A percentile compares a stretch with the other conserved stretches of the same genome.
Evolutionary conservation across 108 stramenopile species (phyloP).

Genomic region (Cyclostephanos invisitatus): DNA sequence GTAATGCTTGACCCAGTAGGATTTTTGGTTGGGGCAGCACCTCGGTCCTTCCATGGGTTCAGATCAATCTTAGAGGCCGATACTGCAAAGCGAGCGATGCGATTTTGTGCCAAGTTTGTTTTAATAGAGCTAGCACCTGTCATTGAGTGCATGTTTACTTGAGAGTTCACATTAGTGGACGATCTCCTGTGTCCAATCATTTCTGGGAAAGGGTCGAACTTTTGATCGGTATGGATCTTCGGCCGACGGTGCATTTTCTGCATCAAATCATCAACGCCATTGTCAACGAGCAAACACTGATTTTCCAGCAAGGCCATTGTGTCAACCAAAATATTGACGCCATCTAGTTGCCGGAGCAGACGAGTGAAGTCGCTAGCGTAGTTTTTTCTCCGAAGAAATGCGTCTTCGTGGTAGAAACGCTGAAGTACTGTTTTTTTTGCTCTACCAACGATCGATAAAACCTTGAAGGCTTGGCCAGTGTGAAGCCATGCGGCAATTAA

Average conservation of each 20-base stretch:
- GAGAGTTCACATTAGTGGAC: constrained; percentile 2
- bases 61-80: constrained; percentile 36
- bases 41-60: constrained; percentile 8
- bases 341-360: constrained; percentile 62
- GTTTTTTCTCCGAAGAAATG: constrained; percentile 59
- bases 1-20: constrained; percentile 19
- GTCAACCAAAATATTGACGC: constrained; percentile 79
- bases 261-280: constrained; percentile 32
- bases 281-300: constrained; percentile 42
- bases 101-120: constrained; percentile 43
- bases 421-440: constrained; percentile 56
- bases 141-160: neutral
- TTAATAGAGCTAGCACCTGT: constrained; percentile 35
- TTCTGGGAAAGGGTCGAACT: constrained; percentile 13
- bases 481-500: constrained; percentile 88
- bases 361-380: constrained; percentile 51
- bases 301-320: constrained; percentile 66
- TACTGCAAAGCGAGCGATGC: constrained; percentile 44
- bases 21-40: neutral
- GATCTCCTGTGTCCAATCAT: constrained; percentile 1
- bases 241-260: constrained; percentile 21
- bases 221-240: constrained; percentile 1
- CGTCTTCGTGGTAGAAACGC: constrained; percentile 63
- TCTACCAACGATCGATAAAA: constrained; percentile 54
- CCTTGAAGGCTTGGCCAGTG: constrained; percentile 71